Conservation (phyloP, 1,139 yeast species). For the Arxiozyma slooffiae region DNA sequence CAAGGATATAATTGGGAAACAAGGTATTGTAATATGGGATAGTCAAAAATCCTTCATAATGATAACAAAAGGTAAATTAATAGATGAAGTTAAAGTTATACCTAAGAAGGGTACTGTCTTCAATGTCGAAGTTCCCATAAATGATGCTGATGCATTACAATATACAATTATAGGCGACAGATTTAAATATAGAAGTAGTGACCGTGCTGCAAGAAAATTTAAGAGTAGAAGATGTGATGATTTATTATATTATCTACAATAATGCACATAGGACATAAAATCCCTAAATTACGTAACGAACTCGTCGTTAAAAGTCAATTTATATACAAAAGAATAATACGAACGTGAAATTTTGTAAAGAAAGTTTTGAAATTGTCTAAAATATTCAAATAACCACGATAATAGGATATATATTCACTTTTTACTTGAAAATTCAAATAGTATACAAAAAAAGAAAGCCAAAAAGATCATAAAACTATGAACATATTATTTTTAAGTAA, state of each 20-base stretch:
- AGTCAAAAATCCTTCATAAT: constrained; percentile 66
- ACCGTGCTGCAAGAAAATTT: constrained; percentile 78
- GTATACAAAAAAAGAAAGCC: too few relatives aligned
- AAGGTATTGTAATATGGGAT: constrained; percentile 84
- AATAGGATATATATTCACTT: too few relatives aligned
- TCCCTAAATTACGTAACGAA: too few relatives aligned
- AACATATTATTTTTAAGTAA: too few relatives aligned
- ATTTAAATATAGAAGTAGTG: constrained; percentile 65
- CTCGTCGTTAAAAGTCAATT: background rate
- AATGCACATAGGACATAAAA: background rate
- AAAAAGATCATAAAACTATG: too few relatives aligned
- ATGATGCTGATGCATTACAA: constrained; percentile 33
- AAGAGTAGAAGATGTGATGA: constrained; percentile 68
- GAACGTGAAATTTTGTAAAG: too few relatives aligned
- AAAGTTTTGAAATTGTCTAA: too few relatives aligned
- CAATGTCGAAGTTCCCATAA: constrained; percentile 41
- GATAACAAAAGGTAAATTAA: constrained; percentile 42
- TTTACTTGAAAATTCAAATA: too few relatives aligned
- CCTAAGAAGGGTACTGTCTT: constrained; percentile 57
- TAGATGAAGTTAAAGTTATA: constrained; percentile 46
- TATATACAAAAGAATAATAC: background rate
- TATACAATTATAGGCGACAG: constrained; percentile 76
- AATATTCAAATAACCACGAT: too few relatives aligned
- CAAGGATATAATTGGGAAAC: constrained; percentile 48
- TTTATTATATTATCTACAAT: constrained; percentile 30